Evolutionary conservation across 306 rosid genomes (phyloP), one percentile per base, ranked within the genome.

Genomic region (Comarum palustre): DNA sequence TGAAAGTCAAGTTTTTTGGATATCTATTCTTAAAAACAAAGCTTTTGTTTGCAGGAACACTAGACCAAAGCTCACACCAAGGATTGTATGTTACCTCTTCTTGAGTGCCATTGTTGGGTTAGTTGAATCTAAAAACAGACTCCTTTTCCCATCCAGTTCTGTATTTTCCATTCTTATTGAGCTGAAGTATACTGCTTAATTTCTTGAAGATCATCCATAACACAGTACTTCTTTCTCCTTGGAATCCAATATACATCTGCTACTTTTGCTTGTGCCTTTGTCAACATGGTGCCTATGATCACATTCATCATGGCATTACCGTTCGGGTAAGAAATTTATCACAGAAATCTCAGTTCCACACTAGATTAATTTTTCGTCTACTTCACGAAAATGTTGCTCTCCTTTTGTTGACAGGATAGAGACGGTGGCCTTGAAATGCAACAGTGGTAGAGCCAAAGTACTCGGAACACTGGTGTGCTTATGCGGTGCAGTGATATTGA

Each of bases 231-330:
- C 55, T 90, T 89, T 85, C 97, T 93, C 75, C 73, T 90, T 66
- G 98, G 98, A 11, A 89, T 93, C 63, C 89, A 90, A 81, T 86
- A 90, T 75, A 93, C 98, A 15, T 93, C 98, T 29, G 97, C 97
- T 51, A 90, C 97, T 71, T 93, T 90, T 78, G 79, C 97, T 27
- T 87, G 90, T 71, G 98, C 98, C 72, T 93, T 93, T 51, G 16
- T 93, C 65, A 93, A 93, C 86, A 77, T 85, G 66, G 97, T 93
- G 55, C 98, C 98, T 11, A 87, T 86, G 64, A 14, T 83, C 77
- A 93, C 98, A 10, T 90, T 93, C 78, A 69, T 89, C 8, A 79
- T 90, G 81, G 97, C 98, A 70, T 77, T 93, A 59, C 98, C 98
- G 31, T 86, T 93, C 31, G 87, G 98, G 98, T 90, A 85, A 3